These are phyloP conservation scores for Pseudogymnoascus sp. DNA, from an alignment of 2,329 filamentous ascomycete genomes.

Conservation along the genomic window DNA sequence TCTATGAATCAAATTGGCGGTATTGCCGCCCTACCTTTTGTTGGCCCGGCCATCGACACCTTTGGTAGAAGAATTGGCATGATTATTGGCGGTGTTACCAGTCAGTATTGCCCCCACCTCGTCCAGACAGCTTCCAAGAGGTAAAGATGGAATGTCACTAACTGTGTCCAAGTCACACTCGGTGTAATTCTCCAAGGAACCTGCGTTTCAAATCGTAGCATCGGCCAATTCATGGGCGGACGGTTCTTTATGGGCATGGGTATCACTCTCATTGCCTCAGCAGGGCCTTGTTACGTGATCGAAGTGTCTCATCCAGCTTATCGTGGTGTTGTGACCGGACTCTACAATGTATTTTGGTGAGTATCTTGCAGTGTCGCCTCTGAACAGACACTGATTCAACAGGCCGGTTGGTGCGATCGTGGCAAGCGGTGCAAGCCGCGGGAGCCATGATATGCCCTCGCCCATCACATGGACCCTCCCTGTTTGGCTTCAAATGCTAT, in stretches of 20 bases:
- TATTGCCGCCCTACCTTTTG: conserved; percentile 41
- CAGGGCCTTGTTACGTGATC: conserved; percentile 43
- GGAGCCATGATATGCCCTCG: conserved; percentile 28
- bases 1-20: conserved; percentile 48
- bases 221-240: conserved; percentile 44
- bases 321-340: conserved; percentile 35
- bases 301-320: conserved; percentile 42
- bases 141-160: neutral
- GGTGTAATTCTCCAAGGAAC: conserved; percentile 42
- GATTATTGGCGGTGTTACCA: conserved; percentile 37
- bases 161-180: conserved; percentile 26
- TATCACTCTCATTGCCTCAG: conserved; percentile 40
- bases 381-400: conserved; percentile 26
- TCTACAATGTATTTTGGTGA: conserved; percentile 26
- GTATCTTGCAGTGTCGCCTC: neutral
- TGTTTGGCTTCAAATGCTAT: conserved; percentile 30
- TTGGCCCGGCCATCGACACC: conserved; percentile 41
- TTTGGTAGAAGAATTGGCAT: conserved; percentile 43
- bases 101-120: conserved; percentile 24
- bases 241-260: conserved; percentile 56
- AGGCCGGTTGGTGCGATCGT: conserved; percentile 35
- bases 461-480: conserved; percentile 35
- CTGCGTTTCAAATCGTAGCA: conserved; percentile 25
- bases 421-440: conserved; percentile 28
- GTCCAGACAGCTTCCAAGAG: too few relatives aligned